A percentile compares a stretch with the other conserved stretches of the same genome.
These are phyloP conservation scores for Fusarium torreyae DNA, from an alignment of 2,329 filamentous ascomycete species.

Conservation along the genomic window DNA sequence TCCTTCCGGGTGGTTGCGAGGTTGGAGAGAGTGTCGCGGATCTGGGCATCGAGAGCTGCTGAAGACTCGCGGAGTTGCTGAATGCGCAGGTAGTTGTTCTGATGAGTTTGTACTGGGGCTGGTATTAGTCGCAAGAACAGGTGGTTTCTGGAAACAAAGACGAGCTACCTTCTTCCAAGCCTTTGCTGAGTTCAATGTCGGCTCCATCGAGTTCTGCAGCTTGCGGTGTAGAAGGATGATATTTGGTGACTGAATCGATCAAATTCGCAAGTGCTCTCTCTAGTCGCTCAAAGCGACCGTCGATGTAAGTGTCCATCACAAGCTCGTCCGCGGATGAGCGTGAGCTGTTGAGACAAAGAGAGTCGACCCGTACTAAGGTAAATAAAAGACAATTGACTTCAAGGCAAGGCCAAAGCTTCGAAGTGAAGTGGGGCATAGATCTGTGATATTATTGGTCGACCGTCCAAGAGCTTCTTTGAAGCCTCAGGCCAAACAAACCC, in stretches of 20 bases:
- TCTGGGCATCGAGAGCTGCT: conserved; percentile 77
- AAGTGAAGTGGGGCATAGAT: conserved; percentile 35
- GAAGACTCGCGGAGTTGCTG: conserved; percentile 77
- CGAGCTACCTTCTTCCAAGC: conserved; percentile 73
- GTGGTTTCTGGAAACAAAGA: background rate
- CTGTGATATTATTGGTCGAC: conserved; percentile 24
- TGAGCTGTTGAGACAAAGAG: background rate
- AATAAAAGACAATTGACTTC: conserved; percentile 16
- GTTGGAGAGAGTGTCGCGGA: conserved; percentile 78
- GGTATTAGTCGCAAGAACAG: conserved; percentile 12
- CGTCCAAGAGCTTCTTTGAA: conserved; percentile 29
- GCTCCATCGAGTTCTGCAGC: conserved; percentile 79
- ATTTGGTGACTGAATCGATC: conserved; percentile 85
- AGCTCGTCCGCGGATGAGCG: background rate
- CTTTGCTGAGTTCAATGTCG: conserved; percentile 76
- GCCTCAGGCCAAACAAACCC: conserved; percentile 55
- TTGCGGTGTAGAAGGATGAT: conserved; percentile 79
- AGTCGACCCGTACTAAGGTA: conserved; percentile 5
- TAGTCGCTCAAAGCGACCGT: conserved; percentile 75
- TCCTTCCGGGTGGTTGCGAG: conserved; percentile 82
- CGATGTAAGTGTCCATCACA: conserved; percentile 74
- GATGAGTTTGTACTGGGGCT: conserved; percentile 76
- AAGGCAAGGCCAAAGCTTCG: conserved; percentile 39
- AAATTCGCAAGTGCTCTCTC: conserved; percentile 77
- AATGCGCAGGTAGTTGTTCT: conserved; percentile 80